A percentile compares a stretch with the other conserved stretches of the same genome.
phyloP scores from a whole-genome alignment of 257 asterid species.

The Solanum bulbocastanum region DNA sequence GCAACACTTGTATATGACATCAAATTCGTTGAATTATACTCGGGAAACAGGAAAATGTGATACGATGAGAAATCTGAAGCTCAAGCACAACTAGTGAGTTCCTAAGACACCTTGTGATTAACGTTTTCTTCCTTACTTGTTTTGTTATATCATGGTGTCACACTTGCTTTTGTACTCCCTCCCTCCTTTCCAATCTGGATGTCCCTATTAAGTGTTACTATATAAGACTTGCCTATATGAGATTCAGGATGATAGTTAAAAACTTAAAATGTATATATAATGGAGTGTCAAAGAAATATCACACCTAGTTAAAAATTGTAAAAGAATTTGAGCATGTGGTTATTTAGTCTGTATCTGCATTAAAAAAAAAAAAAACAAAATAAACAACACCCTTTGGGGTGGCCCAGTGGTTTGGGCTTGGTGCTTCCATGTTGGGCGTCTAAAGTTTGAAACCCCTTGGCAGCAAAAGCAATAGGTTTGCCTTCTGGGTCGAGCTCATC shows the following conservation, averaged over 20 bases:
- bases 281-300: background rate
- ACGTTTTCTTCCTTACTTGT: background rate
- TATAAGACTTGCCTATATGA: background rate
- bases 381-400: background rate
- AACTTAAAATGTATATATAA: background rate
- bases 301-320: background rate
- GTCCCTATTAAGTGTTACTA: background rate
- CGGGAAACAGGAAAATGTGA: constrained; percentile 46
- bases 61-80: background rate
- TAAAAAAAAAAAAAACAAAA: too few species aligned
- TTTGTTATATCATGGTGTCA: background rate
- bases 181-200: background rate
- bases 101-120: background rate
- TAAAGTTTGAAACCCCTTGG: background rate
- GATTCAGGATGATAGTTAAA: background rate
- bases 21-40: constrained; percentile 54
- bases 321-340: background rate
- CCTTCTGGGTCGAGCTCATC: background rate
- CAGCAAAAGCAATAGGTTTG: background rate
- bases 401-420: background rate
- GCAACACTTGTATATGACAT: constrained; percentile 76
- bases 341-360: background rate
- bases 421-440: background rate
- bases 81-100: background rate
- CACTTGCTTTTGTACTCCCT: background rate